Evolutionary conservation across 106 monocot species (phyloP).

Genomic region (Acorus gramineus): DNA sequence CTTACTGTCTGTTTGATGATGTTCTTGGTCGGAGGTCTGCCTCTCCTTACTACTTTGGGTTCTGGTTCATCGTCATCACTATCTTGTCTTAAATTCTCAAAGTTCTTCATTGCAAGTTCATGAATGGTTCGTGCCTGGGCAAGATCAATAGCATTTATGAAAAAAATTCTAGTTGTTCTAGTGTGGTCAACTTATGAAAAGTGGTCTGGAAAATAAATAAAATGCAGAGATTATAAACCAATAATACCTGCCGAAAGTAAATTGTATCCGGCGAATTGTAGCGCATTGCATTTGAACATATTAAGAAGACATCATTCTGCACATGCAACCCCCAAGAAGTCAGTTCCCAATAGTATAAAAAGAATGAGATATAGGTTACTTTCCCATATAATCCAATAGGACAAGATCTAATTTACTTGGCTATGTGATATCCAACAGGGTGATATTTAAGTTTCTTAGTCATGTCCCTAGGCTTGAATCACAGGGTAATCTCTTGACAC

Average conservation of each 20-base stretch:
- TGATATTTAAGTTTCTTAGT: no score
- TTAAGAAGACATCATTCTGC: conserved; percentile 76
- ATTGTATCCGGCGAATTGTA: conserved; percentile 82
- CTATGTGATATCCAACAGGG: no score
- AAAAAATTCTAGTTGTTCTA: no score
- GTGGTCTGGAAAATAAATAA: neutral
- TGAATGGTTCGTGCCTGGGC: conserved; percentile 75
- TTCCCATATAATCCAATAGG: no score
- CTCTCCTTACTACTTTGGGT: conserved; percentile 55
- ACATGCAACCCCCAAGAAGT: conserved; percentile 4
- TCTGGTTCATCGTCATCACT: conserved; percentile 52
- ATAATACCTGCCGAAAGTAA: conserved; percentile 72
- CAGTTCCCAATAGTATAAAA: neutral
- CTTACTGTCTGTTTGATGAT: conserved; percentile 30
- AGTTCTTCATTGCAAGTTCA: conserved; percentile 81
- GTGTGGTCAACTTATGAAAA: no score
- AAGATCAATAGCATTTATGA: neutral
- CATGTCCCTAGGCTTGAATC: no score
- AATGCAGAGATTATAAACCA: neutral
- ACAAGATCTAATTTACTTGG: no score
- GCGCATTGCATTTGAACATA: conserved; percentile 81
- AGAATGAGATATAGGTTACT: neutral
- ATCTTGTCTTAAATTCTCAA: conserved; percentile 82
- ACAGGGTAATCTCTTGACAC: no score
- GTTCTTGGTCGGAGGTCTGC: conserved; percentile 68